Base-by-base conservation (phyloP, 371 early-diverging fungal species). In the Lichtheimia hyalospora region DNA sequence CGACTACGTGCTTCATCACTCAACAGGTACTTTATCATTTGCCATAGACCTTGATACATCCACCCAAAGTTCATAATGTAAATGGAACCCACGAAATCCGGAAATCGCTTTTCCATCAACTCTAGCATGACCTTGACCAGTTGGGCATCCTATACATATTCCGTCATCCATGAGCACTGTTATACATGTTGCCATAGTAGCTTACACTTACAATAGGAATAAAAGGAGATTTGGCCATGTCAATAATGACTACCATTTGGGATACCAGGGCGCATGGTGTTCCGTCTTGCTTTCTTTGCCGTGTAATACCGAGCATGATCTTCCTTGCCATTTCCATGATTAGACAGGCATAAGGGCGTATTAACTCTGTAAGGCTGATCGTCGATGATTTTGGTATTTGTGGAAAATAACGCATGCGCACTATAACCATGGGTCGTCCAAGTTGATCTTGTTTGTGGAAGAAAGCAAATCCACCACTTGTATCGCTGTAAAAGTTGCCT, bases 31-130 rank as follows among this genome's bases (percentile, higher is more conserved):
- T 77, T 75, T 7, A 76, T 54, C 55, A 75, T 67, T 27, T 77
- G 70, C 81, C 81, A 80, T 28, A 73, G 16, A 2, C 77, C 75
- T 60, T 77, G 77, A 63, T 77, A 77, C 58, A 73, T 62, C 81
- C 77, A 80, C 5, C 77, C 72, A 54, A 77, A 77, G 27, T 80
- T 80, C 50, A 80, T 59, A 1, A 77, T 68, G 58, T 73, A 67
- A 14, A 80, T 67, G 3, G 71, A 64, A 4, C 65, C 63, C 28
- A 80, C 55, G 42, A 65, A 64, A 0, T 70, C 73, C 0, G 74
- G 74, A 50, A 70, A 77, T 12, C 67, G 54, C 16, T 63, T 57
- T 40, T 72, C 70, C 42, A 74, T 58, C 14, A 77, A 60, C 1
- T 57, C 58, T n/a, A 67, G 51, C 40, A 77, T 58, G 16, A 57